phyloP scores from a whole-genome alignment of 495 filamentous ascomycete species.

The Penicillium coprophilum region DNA sequence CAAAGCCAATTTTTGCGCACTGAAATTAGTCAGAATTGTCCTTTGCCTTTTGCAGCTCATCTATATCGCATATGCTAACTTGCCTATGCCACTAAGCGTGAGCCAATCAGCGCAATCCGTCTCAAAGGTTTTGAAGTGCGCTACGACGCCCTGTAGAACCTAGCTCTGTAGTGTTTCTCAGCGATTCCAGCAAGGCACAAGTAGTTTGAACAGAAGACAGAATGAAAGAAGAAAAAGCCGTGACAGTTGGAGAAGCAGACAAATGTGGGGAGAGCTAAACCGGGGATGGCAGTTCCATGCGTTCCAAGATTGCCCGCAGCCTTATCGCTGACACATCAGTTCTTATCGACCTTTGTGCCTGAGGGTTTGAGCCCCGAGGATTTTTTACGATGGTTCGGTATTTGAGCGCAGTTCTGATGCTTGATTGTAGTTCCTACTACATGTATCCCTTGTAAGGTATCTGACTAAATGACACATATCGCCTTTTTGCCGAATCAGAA shows the following conservation, averaged over 20 bases:
- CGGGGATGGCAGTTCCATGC: slow-evolving; percentile 25
- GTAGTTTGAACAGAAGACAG: neutral
- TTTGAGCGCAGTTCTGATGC: neutral
- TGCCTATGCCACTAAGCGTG: neutral
- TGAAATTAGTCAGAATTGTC: neutral
- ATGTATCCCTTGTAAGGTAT: slow-evolving; percentile 1
- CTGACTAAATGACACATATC: neutral
- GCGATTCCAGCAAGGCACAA: neutral
- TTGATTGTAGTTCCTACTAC: neutral
- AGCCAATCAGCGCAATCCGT: neutral
- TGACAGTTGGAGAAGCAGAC: slow-evolving; percentile 2
- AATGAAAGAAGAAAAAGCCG: slow-evolving; percentile 5
- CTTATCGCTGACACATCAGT: slow-evolving; percentile 12
- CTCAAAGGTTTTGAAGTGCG: neutral
- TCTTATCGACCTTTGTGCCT: neutral
- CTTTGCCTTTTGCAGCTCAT: neutral
- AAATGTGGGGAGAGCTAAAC: slow-evolving; percentile 23
- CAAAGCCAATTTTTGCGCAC: neutral
- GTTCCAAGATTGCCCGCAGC: neutral
- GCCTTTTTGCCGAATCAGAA: neutral
- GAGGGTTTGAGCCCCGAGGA: too few species aligned
- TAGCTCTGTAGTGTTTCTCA: neutral
- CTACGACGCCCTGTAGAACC: neutral
- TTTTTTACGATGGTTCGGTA: neutral
- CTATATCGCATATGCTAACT: neutral